phyloP scores from a whole-genome alignment of 768 basidiomycete species.

The Lactarius quietus region DNA sequence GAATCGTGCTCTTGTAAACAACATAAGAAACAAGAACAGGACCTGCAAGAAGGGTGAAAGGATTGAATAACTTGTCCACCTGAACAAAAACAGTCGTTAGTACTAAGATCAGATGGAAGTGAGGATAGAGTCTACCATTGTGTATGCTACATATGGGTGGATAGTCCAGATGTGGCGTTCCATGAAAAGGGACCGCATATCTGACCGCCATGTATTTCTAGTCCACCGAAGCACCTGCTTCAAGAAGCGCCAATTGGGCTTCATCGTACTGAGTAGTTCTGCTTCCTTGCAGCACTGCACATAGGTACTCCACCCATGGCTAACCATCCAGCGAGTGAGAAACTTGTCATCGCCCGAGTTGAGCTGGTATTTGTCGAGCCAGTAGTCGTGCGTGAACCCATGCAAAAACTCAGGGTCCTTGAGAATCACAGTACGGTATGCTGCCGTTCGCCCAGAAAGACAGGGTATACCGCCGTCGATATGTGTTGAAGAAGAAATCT shows the following conservation, averaged over 20 bases:
- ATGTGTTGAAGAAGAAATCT: conserved; percentile 84
- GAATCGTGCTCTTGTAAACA: conserved; percentile 74
- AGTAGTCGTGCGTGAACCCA: conserved; percentile 92
- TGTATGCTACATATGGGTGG: conserved; percentile 80
- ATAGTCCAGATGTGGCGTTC: conserved; percentile 84
- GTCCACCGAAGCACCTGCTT: conserved; percentile 95
- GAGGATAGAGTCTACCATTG: conserved; percentile 57
- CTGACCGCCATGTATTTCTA: conserved; percentile 90
- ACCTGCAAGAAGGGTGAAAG: conserved; percentile 81
- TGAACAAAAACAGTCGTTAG: conserved; percentile 31
- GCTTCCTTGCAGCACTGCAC: conserved; percentile 84
- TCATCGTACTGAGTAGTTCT: conserved; percentile 90
- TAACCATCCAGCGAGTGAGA: conserved; percentile 94
- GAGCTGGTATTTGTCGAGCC: conserved; percentile 91
- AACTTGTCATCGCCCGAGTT: conserved; percentile 96
- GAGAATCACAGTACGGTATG: conserved; percentile 90
- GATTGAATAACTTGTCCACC: conserved; percentile 85
- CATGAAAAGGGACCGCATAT: conserved; percentile 84
- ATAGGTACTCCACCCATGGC: conserved; percentile 93
- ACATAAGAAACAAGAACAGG: conserved; percentile 75
- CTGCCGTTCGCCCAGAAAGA: conserved; percentile 89
- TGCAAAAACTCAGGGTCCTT: conserved; percentile 93
- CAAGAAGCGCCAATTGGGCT: conserved; percentile 93
- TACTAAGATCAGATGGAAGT: conserved; percentile 13
- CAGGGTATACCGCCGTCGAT: conserved; percentile 92